Percentiles rank a stretch among this genome's conserved stretches.
phyloP scores from a whole-genome alignment of 148 eudicot genomes.

The Selenicereus undatus region DNA sequence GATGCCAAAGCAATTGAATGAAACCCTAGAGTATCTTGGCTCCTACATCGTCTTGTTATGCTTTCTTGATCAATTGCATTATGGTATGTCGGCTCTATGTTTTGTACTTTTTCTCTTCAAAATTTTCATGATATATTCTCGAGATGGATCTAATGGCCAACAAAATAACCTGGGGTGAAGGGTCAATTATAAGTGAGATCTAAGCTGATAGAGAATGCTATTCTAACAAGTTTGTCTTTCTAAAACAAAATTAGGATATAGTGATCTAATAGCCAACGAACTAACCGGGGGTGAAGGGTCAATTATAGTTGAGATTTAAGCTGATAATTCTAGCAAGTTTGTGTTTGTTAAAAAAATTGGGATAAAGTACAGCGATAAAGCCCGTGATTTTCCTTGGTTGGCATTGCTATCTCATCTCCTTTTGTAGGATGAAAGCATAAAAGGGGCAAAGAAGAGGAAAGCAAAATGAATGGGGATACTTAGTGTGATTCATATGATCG shows the following conservation, averaged over 20 bases:
- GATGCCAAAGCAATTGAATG: neutral
- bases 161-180: too few relatives aligned
- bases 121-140: neutral
- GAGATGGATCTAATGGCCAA: neutral
- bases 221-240: too few relatives aligned
- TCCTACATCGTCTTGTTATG: neutral
- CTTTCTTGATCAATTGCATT: neutral
- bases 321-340: neutral
- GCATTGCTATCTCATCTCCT: neutral
- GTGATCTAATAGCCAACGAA: neutral
- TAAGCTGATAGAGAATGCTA: too few relatives aligned
- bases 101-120: neutral
- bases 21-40: neutral
- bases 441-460: conserved; percentile 2
- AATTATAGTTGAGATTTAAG: neutral
- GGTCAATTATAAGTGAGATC: too few relatives aligned
- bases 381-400: neutral
- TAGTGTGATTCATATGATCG: neutral
- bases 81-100: neutral
- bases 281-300: neutral
- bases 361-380: neutral
- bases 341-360: neutral
- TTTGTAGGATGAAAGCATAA: neutral
- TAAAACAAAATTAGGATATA: too few relatives aligned
- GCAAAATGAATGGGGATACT: neutral